phyloP scores from a whole-genome alignment of 768 basidiomycete species.

The Tylopilus subfusipes region DNA sequence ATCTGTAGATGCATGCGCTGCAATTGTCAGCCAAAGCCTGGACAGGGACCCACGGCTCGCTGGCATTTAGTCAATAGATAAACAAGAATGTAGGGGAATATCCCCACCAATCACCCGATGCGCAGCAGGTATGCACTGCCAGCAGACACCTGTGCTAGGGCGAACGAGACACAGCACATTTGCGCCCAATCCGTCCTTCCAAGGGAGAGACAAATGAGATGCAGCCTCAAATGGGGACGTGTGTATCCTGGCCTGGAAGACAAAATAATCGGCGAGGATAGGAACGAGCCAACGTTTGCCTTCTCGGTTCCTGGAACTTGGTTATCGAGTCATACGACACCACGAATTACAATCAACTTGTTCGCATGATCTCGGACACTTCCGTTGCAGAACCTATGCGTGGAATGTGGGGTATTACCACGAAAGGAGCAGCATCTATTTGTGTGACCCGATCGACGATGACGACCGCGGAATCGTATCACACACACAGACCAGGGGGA shows the following conservation, averaged over 20 bases:
- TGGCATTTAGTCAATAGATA: background rate
- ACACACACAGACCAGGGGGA: background rate
- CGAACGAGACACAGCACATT: background rate
- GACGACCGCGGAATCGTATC: background rate
- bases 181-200: background rate
- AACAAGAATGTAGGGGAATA: background rate
- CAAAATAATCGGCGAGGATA: background rate
- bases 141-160: background rate
- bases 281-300: background rate
- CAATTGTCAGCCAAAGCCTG: background rate
- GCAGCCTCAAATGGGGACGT: background rate
- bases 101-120: background rate
- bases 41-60: background rate
- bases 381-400: background rate
- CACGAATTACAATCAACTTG: background rate
- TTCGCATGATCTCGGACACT: no score
- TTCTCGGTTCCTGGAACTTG: conserved; percentile 10
- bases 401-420: conserved; percentile 4
- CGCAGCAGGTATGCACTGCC: background rate
- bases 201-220: background rate
- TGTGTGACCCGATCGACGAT: conserved; percentile 5
- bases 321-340: background rate
- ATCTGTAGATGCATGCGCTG: background rate
- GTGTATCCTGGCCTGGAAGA: background rate
- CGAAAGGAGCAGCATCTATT: background rate